A percentile compares a stretch with the other conserved stretches of the same genome.
These are phyloP conservation scores for Botrytis aclada DNA, from an alignment of 2,329 filamentous ascomycete species.

Conservation along the genomic window DNA sequence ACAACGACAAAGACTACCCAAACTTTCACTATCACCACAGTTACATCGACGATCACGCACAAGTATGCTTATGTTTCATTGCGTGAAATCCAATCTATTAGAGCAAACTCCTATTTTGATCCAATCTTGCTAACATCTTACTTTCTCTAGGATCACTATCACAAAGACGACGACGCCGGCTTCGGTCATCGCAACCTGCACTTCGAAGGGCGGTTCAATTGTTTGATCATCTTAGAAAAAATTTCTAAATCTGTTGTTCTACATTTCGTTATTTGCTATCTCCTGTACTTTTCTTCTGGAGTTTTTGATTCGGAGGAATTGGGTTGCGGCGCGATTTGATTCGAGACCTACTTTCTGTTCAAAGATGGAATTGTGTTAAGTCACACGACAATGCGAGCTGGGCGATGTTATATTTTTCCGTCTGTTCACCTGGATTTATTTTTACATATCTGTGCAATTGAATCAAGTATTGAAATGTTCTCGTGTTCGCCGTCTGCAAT, in stretches of 20 bases:
- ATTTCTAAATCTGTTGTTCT: not conserved
- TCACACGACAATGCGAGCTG: not conserved
- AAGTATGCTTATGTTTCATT: constrained; percentile 16
- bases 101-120: not conserved
- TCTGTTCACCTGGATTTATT: not conserved
- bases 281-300: not conserved
- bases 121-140: not conserved
- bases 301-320: not conserved
- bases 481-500: not conserved
- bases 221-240: not conserved
- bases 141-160: constrained; percentile 9
- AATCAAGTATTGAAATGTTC: not conserved
- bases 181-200: constrained; percentile 8
- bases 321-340: not conserved
- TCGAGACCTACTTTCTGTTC: not conserved
- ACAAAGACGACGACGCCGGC: constrained; percentile 15
- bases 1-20: constrained; percentile 5
- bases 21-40: not conserved
- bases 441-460: not conserved
- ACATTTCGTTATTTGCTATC: not conserved
- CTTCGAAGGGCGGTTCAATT: constrained; percentile 6
- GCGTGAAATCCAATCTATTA: not conserved
- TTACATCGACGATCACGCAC: constrained; percentile 3
- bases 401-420: not conserved
- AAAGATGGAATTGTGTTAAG: not conserved